Evolutionary conservation across 2,329 filamentous ascomycete genomes (phyloP).

Genomic region (Curvularia hawaiiensis): DNA sequence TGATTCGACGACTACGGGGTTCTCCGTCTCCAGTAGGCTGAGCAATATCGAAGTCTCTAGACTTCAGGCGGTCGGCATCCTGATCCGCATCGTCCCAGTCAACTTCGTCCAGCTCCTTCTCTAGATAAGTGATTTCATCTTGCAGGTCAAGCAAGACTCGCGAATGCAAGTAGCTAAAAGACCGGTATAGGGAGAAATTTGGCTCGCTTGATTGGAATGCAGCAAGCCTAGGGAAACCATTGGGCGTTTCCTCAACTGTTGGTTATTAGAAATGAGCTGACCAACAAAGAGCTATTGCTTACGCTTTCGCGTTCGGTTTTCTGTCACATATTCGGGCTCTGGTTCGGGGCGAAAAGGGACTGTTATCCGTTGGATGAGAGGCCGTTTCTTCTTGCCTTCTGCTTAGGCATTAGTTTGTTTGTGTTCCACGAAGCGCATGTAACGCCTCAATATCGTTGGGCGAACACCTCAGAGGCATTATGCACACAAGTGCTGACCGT

Average conservation of each 20-base stretch:
- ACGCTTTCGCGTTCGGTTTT: slow-evolving; percentile 42
- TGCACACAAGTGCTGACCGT: slow-evolving; percentile 2
- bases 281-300: slow-evolving; percentile 14
- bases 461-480: not conserved
- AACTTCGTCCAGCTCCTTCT: slow-evolving; percentile 45
- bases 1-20: slow-evolving; percentile 29
- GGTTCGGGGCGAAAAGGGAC: slow-evolving; percentile 37
- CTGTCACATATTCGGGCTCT: slow-evolving; percentile 38
- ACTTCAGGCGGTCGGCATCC: slow-evolving; percentile 30
- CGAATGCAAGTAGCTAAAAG: slow-evolving; percentile 48
- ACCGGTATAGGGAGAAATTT: slow-evolving; percentile 49
- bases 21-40: slow-evolving; percentile 21
- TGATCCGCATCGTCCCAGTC: slow-evolving; percentile 39
- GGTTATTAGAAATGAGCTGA: slow-evolving; percentile 7
- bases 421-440: not conserved
- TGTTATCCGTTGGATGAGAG: slow-evolving; percentile 37
- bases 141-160: slow-evolving; percentile 48
- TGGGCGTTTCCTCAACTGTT: slow-evolving; percentile 46
- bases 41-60: slow-evolving; percentile 34
- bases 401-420: slow-evolving; percentile 18
- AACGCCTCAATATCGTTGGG: not conserved
- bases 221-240: slow-evolving; percentile 48
- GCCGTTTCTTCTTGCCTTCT: slow-evolving; percentile 33
- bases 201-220: slow-evolving; percentile 48
- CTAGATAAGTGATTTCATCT: slow-evolving; percentile 45